These are phyloP conservation scores for Magnaporthiopsis rhizophila DNA, from an alignment of 2,329 filamentous ascomycete species.

Conservation along the genomic window DNA sequence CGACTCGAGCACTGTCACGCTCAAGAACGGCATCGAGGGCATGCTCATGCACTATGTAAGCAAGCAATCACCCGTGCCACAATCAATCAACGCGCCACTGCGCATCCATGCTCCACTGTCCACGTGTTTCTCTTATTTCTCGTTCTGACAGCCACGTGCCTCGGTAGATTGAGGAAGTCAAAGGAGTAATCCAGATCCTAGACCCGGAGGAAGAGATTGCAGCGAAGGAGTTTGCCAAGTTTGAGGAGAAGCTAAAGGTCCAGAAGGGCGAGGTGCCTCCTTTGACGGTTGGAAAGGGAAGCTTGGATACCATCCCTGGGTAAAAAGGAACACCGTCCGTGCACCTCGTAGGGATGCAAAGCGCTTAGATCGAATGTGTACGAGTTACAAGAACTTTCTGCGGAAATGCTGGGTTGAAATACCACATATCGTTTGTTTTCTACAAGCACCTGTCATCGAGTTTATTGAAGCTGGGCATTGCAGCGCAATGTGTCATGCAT, in stretches of 20 bases:
- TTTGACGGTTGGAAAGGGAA: constrained; percentile 28
- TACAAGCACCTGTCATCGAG: too few species aligned
- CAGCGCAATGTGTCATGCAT: neutral
- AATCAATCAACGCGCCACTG: neutral
- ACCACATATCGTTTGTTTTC: neutral
- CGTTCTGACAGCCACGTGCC: neutral
- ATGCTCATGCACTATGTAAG: constrained; percentile 96
- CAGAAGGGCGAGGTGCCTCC: constrained; percentile 38
- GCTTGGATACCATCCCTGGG: constrained; percentile 28
- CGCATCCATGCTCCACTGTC: neutral
- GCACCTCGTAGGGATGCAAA: neutral
- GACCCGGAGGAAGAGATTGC: constrained; percentile 90
- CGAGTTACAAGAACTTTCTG: neutral
- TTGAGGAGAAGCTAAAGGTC: constrained; percentile 71
- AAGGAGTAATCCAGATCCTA: constrained; percentile 82
- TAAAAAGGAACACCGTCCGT: constrained; percentile 10
- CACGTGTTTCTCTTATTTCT: neutral
- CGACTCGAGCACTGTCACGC: constrained; percentile 90
- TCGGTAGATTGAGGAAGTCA: constrained; percentile 81
- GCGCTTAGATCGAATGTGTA: neutral
- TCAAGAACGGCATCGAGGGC: constrained; percentile 96
- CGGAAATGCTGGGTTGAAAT: neutral
- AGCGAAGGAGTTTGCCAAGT: constrained; percentile 81
- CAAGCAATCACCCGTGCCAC: constrained; percentile 29
- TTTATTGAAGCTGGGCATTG: neutral